A percentile compares a stretch with the other conserved stretches of the same genome.
These are phyloP conservation scores for Phytophthora tentaculata DNA, from an alignment of 352 stramenopile genomes.

Conservation along the genomic window DNA sequence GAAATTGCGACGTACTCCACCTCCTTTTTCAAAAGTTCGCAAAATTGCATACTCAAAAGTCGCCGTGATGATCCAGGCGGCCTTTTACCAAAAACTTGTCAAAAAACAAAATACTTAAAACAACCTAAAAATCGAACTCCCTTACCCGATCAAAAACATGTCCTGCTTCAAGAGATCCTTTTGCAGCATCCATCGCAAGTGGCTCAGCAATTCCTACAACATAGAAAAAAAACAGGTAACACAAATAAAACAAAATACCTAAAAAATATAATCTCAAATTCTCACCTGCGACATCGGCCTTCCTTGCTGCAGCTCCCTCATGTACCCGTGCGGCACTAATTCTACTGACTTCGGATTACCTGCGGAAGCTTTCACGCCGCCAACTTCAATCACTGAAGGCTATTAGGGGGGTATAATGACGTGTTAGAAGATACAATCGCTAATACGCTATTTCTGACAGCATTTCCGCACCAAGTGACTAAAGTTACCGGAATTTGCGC, in stretches of 20 bases:
- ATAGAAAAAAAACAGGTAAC: background rate
- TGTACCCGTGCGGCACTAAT: slow-evolving; percentile 67
- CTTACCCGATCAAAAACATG: slow-evolving; percentile 89
- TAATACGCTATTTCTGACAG: background rate
- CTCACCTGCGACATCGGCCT: slow-evolving; percentile 54
- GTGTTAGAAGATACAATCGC: background rate
- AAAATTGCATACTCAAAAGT: slow-evolving; percentile 85
- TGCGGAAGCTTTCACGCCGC: slow-evolving; percentile 54
- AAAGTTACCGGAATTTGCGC: background rate
- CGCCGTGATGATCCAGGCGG: slow-evolving; percentile 77
- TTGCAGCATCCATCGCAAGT: slow-evolving; percentile 89
- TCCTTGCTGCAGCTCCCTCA: slow-evolving; percentile 40
- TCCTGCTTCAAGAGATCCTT: slow-evolving; percentile 87
- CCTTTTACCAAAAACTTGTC: slow-evolving; percentile 33
- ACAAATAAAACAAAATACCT: background rate
- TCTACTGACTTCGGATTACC: slow-evolving; percentile 38
- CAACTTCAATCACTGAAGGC: slow-evolving; percentile 60
- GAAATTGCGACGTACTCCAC: slow-evolving; percentile 94
- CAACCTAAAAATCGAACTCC: background rate
- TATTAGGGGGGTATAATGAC: background rate
- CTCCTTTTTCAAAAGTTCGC: slow-evolving; percentile 83
- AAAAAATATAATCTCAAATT: background rate
- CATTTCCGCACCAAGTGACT: slow-evolving; percentile 7
- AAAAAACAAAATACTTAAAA: background rate
- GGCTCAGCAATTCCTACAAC: slow-evolving; percentile 48